phyloP scores from a whole-genome alignment of 148 eudicot genomes.

The Polygonum maritimum region DNA sequence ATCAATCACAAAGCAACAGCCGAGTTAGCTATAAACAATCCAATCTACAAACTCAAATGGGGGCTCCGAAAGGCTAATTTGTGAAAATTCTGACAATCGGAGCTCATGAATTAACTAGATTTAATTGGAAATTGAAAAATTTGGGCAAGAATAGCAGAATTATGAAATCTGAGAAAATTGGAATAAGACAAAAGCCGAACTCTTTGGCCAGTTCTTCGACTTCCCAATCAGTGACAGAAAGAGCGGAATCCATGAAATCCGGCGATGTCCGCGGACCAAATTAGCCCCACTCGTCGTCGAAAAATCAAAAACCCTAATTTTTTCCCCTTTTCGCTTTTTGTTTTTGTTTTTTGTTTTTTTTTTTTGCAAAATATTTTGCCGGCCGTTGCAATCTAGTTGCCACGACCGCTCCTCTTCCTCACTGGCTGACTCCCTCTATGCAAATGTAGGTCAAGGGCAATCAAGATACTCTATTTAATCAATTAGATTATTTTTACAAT shows the following conservation, averaged over 20 bases:
- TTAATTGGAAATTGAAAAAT: not conserved
- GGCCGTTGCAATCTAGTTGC: not conserved
- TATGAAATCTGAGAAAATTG: not conserved
- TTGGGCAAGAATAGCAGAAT: not conserved
- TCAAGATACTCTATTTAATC: not conserved
- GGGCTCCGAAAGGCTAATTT: not conserved
- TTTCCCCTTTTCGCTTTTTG: not conserved
- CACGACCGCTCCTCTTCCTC: not conserved
- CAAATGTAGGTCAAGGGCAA: not conserved
- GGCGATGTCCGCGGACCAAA: conserved; percentile 5
- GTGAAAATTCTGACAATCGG: not conserved
- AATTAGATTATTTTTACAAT: too few relatives aligned
- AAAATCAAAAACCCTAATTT: conserved; percentile 2
- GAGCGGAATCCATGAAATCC: not conserved
- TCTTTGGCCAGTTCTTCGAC: conserved; percentile 3
- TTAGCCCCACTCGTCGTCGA: not conserved
- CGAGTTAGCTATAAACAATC: too few relatives aligned
- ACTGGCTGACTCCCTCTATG: not conserved
- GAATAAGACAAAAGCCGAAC: not conserved
- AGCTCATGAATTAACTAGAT: not conserved
- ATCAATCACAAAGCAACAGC: too few relatives aligned
- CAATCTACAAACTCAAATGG: not conserved
- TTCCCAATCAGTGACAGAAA: not conserved
- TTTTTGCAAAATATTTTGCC: not conserved
- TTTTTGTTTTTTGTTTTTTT: not conserved